Evolutionary conservation across 208 protist species (phyloP), one percentile per base, ranked within the genome.

Genomic region (Endotrypanum monterogeii): DNA sequence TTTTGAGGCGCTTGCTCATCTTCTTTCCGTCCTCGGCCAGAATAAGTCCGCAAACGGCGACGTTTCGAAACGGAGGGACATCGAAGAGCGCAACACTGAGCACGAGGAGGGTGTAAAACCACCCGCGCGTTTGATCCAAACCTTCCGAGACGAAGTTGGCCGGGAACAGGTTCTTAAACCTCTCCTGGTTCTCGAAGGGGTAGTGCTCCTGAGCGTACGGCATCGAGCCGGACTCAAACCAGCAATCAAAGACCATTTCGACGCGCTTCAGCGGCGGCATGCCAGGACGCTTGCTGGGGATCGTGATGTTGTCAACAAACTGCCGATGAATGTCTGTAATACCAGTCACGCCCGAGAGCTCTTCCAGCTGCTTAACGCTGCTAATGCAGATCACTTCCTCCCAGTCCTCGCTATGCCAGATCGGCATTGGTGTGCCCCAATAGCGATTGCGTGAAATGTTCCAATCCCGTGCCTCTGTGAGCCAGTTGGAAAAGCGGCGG

Each of bases 101-200:
- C 5, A 99, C 99, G 41, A 99, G 89, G 2, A 99, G 87, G 1
- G 99, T 99, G 93, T 99, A 99, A 91, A 99, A 99, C 99, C 99
- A 99, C 14, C 98, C 98, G 57, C 98, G 89, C 7, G 98, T 99
- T 86, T 99, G 98, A 73, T 99, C 99, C 20, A 99, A 79, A 62
- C 98, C 99, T 87, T 99, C 99, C 51, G 98, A 99, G 67, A 99
- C 99, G 84, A 99, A 99, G 90, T 99, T 98, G 44, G 98, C 99
- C 25, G 99, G 99, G 92, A 99, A 99, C 62, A 76, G 67, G 20
- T 76, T 68, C 46, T 91, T 58, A 79, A 99, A 99, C 25, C 76
- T 62, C 48, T 99, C 98, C 78, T 98, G 90, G 86, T 99, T 99
- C 83, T 99, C 98, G 76, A 99, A 99, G 48, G 99, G 99, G 88